Base-by-base conservation (phyloP, 2,329 filamentous ascomycete species). In the Penicillium expansum region DNA sequence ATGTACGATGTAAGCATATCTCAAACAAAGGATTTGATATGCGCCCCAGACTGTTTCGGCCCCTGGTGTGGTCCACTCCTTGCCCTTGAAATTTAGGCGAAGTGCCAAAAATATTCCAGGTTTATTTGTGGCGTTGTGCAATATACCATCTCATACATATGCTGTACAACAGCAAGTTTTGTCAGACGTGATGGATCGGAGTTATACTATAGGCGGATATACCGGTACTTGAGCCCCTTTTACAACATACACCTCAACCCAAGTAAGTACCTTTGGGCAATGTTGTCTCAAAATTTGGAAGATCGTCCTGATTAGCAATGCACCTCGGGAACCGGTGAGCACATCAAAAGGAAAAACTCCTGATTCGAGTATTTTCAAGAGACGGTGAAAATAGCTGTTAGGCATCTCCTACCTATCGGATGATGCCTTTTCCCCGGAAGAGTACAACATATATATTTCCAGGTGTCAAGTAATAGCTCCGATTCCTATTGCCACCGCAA, bases 401-500 rank as follows among this genome's bases (percentile, higher is more conserved):
- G 14, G 16, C 27, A 30, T 14, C 37, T 20, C 43, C 16, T 32
- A 33, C 43, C 16, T 32, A 43, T 18, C 33, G 16, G 53, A 43
- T 50, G n/a, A 41, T 32, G 45, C 13, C 8, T 43, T 43, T 48
- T 41, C 29, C 29, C 29, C 48, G 24, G 54, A 39, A 41, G 39
- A 50, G 16, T 32, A 13, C 18, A 11, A 9, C 13, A 16, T 42
- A 16, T 16, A 33, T 53, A n/a, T 33, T 35, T 33, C 16, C 32
- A 32, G 16, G 7, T 32, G 24, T n/a, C 29, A 49, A 22, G 32
- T 18, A 41, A 22, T 18, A 43, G 27, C 20, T 43, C 29, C 38
- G 9, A 43, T 55, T 49, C 11, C 11, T 55, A n/a, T 55, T 39
- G 47, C 48, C 53, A 45, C 53, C 48, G 53, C 53, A 56, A 51